Evolutionary conservation across 371 early-diverging fungal genomes (phyloP).

Genomic region (Actinomortierella wolfii): DNA sequence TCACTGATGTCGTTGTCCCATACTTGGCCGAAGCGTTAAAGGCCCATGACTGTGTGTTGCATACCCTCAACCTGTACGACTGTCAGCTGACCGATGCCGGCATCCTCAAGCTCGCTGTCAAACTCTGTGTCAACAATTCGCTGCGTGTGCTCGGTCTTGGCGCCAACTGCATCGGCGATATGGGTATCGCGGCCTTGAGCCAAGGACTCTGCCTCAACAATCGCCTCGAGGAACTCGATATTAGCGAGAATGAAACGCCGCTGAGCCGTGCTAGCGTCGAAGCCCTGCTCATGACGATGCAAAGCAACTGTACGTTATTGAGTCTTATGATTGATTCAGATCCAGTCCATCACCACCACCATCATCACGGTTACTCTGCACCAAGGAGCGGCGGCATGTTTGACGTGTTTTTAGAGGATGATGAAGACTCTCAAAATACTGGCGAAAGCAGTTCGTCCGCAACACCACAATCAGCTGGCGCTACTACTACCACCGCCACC

Average conservation of each 20-base stretch:
- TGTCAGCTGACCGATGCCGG: slow-evolving; percentile 42
- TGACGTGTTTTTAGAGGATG: too few relatives aligned
- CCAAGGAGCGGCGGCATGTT: too few relatives aligned
- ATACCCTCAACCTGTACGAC: slow-evolving; percentile 34
- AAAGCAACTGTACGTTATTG: slow-evolving; percentile 23
- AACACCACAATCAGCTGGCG: too few relatives aligned
- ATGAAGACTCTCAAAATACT: too few relatives aligned
- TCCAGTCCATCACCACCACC: slow-evolving; percentile 3
- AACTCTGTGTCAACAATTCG: slow-evolving; percentile 34
- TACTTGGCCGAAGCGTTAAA: slow-evolving; percentile 40
- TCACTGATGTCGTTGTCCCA: slow-evolving; percentile 43
- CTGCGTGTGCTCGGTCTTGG: slow-evolving; percentile 28
- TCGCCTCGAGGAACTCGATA: slow-evolving; percentile 33
- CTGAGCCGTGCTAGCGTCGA: slow-evolving; percentile 30
- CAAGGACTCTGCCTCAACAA: slow-evolving; percentile 27
- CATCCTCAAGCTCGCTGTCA: slow-evolving; percentile 30
- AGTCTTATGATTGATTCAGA: slow-evolving; percentile 14
- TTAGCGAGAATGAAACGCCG: slow-evolving; percentile 28
- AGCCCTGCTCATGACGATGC: slow-evolving; percentile 26
- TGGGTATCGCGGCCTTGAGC: slow-evolving; percentile 26
- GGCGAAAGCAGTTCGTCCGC: too few relatives aligned
- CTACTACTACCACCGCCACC: too few relatives aligned
- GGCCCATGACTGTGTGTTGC: slow-evolving; percentile 23
- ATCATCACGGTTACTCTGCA: neutral
- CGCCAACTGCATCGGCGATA: slow-evolving; percentile 32